Conservation (phyloP, 1,284 basidiomycete genomes). For the Cutaneotrichosporon curvatum region DNA sequence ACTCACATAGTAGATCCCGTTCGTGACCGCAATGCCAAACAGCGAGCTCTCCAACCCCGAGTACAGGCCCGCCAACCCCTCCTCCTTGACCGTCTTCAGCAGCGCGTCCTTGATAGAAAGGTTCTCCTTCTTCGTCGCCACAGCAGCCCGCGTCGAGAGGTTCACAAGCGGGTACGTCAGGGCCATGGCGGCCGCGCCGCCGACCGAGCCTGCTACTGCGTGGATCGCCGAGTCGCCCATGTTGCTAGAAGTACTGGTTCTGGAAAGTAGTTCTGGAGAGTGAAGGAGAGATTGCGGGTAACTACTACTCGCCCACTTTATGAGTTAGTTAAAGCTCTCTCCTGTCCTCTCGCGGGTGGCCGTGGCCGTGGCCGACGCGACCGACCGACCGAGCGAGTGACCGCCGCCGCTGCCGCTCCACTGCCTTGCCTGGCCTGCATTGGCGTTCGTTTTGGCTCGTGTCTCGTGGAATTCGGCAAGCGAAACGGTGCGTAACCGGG, state of each 20-base stretch:
- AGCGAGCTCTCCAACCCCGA: conserved; percentile 79
- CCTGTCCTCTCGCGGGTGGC: too few species aligned
- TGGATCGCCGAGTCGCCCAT: conserved; percentile 75
- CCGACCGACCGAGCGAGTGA: too few species aligned
- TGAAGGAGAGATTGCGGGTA: not conserved
- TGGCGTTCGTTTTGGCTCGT: too few species aligned
- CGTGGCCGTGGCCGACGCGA: too few species aligned
- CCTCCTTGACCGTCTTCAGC: conserved; percentile 69
- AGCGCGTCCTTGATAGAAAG: conserved; percentile 46
- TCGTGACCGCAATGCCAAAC: conserved; percentile 86
- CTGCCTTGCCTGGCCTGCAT: too few species aligned
- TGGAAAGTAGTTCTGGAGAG: not conserved
- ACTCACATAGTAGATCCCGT: conserved; percentile 55
- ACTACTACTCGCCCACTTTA: too few species aligned
- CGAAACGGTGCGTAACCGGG: too few species aligned
- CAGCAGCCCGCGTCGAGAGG: conserved; percentile 85
- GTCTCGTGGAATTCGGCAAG: too few species aligned
- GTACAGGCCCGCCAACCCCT: conserved; percentile 81
- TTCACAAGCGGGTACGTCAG: conserved; percentile 71
- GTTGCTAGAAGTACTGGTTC: conserved; percentile 1
- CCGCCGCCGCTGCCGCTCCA: too few species aligned
- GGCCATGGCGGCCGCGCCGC: conserved; percentile 81
- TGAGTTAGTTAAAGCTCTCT: too few species aligned
- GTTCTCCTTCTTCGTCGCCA: conserved; percentile 63
- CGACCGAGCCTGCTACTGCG: conserved; percentile 79